A percentile compares a stretch with the other conserved stretches of the same genome.
Evolutionary conservation across 257 asterid genomes (phyloP).

Genomic region (Forsythia viridissima): DNA sequence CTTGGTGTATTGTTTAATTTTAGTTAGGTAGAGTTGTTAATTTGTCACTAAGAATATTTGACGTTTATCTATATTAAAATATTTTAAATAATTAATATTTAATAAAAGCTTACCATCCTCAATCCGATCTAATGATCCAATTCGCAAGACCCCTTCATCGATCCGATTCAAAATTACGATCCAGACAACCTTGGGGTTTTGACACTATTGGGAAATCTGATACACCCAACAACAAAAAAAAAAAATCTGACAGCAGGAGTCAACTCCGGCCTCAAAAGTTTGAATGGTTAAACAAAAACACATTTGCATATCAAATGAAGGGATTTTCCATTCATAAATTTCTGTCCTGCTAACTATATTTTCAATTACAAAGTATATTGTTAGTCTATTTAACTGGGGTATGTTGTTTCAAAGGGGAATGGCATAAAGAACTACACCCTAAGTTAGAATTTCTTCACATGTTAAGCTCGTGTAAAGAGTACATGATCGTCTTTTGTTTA

Average conservation of each 20-base stretch:
- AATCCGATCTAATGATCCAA: too few relatives aligned
- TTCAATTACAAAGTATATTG: neutral
- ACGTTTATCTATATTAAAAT: too few relatives aligned
- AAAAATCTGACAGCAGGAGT: neutral
- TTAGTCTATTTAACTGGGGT: neutral
- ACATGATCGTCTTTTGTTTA: conserved; percentile 8
- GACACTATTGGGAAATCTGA: neutral
- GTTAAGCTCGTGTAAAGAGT: conserved; percentile 14
- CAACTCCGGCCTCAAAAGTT: neutral
- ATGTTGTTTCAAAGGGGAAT: neutral
- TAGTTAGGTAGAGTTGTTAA: too few relatives aligned
- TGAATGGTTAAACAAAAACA: neutral
- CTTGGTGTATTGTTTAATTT: too few relatives aligned
- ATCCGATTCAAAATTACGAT: too few relatives aligned
- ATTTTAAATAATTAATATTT: too few relatives aligned
- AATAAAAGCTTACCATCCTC: too few relatives aligned
- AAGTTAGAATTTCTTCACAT: neutral
- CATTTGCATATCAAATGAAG: too few relatives aligned
- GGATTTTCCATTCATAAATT: neutral
- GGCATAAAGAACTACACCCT: neutral
- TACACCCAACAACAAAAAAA: neutral
- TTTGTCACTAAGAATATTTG: too few relatives aligned
- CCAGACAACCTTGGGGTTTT: too few relatives aligned
- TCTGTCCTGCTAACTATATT: neutral
- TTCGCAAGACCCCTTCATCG: too few relatives aligned